phyloP scores from a whole-genome alignment of 352 stramenopile genomes.

The Lagenidium giganteum region DNA sequence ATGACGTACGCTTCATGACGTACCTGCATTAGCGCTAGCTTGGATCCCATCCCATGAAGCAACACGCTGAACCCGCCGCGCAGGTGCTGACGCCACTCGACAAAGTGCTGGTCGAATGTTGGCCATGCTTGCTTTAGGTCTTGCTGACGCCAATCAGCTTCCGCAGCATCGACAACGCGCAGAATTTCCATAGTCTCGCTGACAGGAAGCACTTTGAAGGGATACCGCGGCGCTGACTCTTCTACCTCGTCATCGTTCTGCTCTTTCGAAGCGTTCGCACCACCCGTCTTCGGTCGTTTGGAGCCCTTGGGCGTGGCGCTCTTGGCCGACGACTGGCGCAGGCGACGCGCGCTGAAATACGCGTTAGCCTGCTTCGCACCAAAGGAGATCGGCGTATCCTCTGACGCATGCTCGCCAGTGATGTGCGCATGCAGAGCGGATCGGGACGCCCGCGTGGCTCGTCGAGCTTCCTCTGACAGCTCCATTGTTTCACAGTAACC shows the following conservation, averaged over 20 bases:
- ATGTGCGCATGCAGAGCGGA: no score
- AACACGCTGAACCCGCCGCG: conserved; percentile 11
- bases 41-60: conserved; percentile 14
- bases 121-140: conserved; percentile 1
- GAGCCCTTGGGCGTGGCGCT: no score
- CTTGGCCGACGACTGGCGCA: no score
- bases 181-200: conserved; percentile 6
- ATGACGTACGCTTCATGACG: not conserved
- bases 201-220: conserved; percentile 6
- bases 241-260: not conserved
- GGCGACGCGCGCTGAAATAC: conserved; percentile 10
- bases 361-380: conserved; percentile 5
- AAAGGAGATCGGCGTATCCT: no score
- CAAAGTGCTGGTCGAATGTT: conserved; percentile 1
- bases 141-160: conserved; percentile 3
- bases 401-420: no score
- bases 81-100: conserved; percentile 5
- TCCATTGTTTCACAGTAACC: no score
- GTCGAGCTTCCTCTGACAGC: no score
- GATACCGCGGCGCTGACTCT: no score
- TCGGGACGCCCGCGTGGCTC: no score
- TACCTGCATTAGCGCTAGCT: conserved; percentile 12
- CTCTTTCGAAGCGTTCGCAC: not conserved
- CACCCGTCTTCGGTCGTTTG: not conserved
- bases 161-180: conserved; percentile 2